phyloP scores from a whole-genome alignment of 2,329 filamentous ascomycete genomes.

The Aspergillus pseudoviridinutans region DNA sequence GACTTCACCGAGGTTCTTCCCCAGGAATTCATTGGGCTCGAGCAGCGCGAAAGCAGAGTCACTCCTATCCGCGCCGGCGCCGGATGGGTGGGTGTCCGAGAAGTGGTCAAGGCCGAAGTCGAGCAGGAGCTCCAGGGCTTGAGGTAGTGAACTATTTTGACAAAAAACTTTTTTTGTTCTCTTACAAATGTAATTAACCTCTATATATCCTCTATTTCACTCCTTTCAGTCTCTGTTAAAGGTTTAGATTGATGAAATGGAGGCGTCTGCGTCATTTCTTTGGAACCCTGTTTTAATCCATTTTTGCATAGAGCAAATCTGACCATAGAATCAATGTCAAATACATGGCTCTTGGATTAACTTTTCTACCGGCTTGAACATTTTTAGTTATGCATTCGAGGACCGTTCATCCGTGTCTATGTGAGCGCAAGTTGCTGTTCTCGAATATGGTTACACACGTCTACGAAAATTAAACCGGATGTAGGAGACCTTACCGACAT shows the following conservation, averaged over 20 bases:
- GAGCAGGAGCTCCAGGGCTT: slow-evolving; percentile 39
- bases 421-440: background rate
- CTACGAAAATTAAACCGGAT: background rate
- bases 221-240: background rate
- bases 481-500: background rate
- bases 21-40: slow-evolving; percentile 73
- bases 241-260: background rate
- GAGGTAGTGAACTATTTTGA: slow-evolving; percentile 8
- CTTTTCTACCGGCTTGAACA: background rate
- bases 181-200: slow-evolving; percentile 56
- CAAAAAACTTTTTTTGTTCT: background rate
- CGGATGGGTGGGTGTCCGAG: slow-evolving; percentile 70
- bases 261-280: background rate
- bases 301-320: background rate
- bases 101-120: slow-evolving; percentile 71
- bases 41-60: slow-evolving; percentile 70
- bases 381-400: background rate
- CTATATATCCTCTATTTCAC: background rate
- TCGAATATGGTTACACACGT: background rate
- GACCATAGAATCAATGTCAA: background rate
- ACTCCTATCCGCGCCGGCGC: slow-evolving; percentile 60
- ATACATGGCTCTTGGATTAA: background rate
- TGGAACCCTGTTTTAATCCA: background rate
- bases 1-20: slow-evolving; percentile 76
- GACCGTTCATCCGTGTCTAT: background rate